These are phyloP conservation scores for Serendipita sp. DNA, from an alignment of 768 basidiomycete species.

Conservation along the genomic window DNA sequence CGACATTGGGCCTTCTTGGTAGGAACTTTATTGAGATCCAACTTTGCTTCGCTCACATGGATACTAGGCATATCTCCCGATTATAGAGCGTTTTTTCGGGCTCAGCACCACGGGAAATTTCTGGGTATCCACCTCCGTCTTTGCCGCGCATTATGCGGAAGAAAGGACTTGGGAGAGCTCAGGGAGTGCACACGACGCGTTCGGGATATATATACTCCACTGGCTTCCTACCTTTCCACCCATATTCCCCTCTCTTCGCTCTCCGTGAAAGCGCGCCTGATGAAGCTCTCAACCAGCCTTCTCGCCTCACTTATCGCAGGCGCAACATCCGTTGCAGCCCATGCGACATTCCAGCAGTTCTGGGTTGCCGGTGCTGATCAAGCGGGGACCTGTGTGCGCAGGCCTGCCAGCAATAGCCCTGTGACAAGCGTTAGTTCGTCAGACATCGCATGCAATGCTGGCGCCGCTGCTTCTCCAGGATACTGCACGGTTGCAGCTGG, in stretches of 20 bases:
- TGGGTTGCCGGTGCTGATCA: constrained; percentile 38
- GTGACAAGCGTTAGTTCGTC: constrained; percentile 26
- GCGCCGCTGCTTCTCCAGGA: constrained; percentile 21
- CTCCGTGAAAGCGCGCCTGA: background rate
- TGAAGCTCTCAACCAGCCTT: background rate
- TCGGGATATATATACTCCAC: background rate
- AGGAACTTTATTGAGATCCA: no score
- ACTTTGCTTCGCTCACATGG: no score
- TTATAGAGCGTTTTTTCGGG: no score
- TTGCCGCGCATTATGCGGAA: background rate
- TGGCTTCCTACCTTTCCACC: background rate
- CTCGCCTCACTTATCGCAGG: background rate
- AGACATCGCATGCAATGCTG: constrained; percentile 34
- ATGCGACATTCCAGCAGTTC: constrained; percentile 39
- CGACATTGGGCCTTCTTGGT: no score
- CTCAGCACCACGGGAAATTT: background rate
- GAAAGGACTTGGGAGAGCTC: background rate
- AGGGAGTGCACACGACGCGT: no score
- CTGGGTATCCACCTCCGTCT: background rate
- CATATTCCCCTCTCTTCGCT: background rate
- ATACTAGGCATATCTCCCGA: no score
- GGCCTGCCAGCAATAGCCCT: constrained; percentile 32
- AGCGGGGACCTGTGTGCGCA: constrained; percentile 31
- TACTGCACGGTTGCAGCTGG: constrained; percentile 31
- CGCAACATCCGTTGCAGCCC: constrained; percentile 26